Evolutionary conservation across 768 basidiomycete genomes (phyloP).

Genomic region (Trametes coccinea): DNA sequence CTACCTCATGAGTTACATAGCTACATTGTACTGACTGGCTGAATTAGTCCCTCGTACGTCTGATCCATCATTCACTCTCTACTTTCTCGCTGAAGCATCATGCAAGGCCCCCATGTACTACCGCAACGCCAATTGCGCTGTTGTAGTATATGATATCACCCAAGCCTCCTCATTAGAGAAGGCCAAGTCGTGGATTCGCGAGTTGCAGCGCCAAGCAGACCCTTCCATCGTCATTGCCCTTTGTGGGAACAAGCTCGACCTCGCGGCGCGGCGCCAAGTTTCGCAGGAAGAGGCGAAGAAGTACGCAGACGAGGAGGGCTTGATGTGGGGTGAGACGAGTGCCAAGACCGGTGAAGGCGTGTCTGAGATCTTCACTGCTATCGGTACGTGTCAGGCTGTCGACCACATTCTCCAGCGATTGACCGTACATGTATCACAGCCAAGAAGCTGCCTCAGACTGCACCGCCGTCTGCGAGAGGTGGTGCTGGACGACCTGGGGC

Average conservation of each 20-base stretch:
- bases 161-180: constrained; percentile 90
- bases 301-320: constrained; percentile 88
- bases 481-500: constrained; percentile 53
- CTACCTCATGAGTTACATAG: constrained; percentile 19
- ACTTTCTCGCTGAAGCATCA: neutral
- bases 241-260: constrained; percentile 94
- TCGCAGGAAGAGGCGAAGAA: constrained; percentile 88
- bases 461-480: constrained; percentile 63
- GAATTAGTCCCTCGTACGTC: too few species aligned
- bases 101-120: constrained; percentile 92
- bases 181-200: constrained; percentile 94
- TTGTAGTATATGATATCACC: constrained; percentile 97
- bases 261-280: constrained; percentile 82
- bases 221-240: constrained; percentile 95
- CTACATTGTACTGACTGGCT: constrained; percentile 15
- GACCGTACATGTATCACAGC: constrained; percentile 42
- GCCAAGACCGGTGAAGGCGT: constrained; percentile 91
- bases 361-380: constrained; percentile 79
- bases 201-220: constrained; percentile 96
- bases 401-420: neutral
- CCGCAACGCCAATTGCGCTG: constrained; percentile 90
- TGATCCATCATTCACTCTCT: too few species aligned
- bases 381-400: constrained; percentile 53
- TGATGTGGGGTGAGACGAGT: constrained; percentile 92
- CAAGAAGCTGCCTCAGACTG: constrained; percentile 85